Conservation (phyloP, 2,329 filamentous ascomycete species). For the Talaromyces atroroseus region DNA sequence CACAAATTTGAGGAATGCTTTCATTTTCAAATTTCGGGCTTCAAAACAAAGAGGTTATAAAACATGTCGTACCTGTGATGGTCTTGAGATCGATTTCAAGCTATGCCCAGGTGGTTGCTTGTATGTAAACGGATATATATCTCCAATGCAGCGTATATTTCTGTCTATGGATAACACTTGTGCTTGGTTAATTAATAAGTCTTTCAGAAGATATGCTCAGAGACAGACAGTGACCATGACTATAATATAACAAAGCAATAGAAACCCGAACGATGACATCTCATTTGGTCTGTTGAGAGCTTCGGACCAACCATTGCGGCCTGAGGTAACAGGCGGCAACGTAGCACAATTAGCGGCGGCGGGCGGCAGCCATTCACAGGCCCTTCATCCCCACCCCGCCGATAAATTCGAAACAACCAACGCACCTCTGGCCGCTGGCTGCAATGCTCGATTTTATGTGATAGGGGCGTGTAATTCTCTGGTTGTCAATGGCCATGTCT, state of each 20-base stretch:
- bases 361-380: not conserved
- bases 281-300: not conserved
- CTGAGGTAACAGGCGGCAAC: conserved; percentile 1
- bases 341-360: not conserved
- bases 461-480: not conserved
- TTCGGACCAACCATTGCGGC: not conserved
- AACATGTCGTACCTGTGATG: not conserved
- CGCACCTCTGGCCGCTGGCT: not conserved
- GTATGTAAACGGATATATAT: not conserved
- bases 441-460: not conserved
- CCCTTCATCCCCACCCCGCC: not conserved
- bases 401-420: conserved; percentile 11
- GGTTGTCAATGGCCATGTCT: not conserved
- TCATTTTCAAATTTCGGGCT: not conserved
- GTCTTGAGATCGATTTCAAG: not conserved
- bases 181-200: not conserved
- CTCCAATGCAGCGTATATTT: not conserved
- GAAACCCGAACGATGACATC: not conserved
- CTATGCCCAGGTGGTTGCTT: not conserved
- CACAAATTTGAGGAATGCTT: not conserved
- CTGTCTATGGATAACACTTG: not conserved
- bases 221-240: not conserved
- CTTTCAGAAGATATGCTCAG: not conserved
- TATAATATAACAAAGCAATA: not conserved
- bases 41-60: not conserved